Evolutionary conservation across 345 rosid species (phyloP), one percentile per base, ranked within the genome.

Genomic region (Moringa oleifera): DNA sequence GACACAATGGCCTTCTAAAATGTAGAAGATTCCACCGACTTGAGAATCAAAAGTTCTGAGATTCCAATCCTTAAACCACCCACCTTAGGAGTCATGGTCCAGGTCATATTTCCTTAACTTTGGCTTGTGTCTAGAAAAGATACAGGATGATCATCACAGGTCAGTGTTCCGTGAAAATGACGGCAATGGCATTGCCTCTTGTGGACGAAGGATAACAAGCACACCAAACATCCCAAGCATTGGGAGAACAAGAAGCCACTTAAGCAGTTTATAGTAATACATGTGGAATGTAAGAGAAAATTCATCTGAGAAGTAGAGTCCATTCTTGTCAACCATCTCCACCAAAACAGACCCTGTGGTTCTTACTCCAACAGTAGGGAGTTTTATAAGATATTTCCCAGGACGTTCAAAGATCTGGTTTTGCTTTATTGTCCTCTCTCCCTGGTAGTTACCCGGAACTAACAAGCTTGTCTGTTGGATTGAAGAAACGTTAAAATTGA

Each of bases 201-300:
- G 98, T 0, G 99, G 98, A 21, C 90, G 86, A 61, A 95, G 85
- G 75, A 95, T 81, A 72, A 84, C 92, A 15, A 95, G 90, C 51
- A 95, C 78, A 58, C 81, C 84, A 51, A 95, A 87, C 99, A 95
- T 89, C 19, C 94, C 98, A 11, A 95, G 89, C 98, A 91, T 95
- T 12, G 99, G 99, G 55, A 91, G 85, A 62, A 95, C 91, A 17
- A 95, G 88, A 45, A 91, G 91, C 98, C 99, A 95, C 78, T 95
- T 95, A 28, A 91, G 90, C 54, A 95, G 85, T 79, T 83, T 95
- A 70, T 95, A 89, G 79, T 91, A 95, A 74, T 91, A 76, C 98
- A 95, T 87, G 59, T 95, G 99, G 84, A 95, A 95, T 21, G 99
- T 95, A 45, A 95, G 77, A 37, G 98, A 89, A 82, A 95, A 95